phyloP scores from a whole-genome alignment of 257 asterid genomes.

The Sherardia arvensis region DNA sequence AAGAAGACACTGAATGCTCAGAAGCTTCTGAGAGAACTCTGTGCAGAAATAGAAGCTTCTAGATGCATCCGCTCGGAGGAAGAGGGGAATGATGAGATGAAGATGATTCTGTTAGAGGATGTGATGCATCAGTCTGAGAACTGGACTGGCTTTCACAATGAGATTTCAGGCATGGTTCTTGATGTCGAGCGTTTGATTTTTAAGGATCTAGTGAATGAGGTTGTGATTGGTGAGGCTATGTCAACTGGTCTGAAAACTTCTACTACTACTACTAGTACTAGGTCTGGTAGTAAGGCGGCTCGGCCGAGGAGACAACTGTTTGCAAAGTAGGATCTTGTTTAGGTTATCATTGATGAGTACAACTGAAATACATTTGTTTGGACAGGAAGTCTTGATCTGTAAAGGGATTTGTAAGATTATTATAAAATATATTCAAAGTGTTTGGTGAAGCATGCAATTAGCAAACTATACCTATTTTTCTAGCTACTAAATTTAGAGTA shows the following conservation, averaged over 20 bases:
- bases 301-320: conserved; percentile 39
- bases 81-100: conserved; percentile 50
- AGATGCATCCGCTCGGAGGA: conserved; percentile 30
- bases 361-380: background rate
- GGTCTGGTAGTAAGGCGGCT: conserved; percentile 29
- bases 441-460: background rate
- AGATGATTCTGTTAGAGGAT: conserved; percentile 41
- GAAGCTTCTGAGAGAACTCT: conserved; percentile 65
- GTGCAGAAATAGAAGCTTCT: conserved; percentile 60
- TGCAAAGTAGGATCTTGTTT: conserved; percentile 24
- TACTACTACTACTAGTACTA: too few relatives aligned
- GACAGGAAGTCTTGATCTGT: background rate
- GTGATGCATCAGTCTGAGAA: conserved; percentile 42
- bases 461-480: background rate
- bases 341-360: background rate
- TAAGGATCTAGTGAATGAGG: conserved; percentile 73
- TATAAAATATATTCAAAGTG: background rate
- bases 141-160: conserved; percentile 46
- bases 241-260: conserved; percentile 24
- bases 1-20: conserved; percentile 46
- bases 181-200: conserved; percentile 75
- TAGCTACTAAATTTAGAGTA: background rate
- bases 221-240: conserved; percentile 55
- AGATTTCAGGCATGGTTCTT: conserved; percentile 60
- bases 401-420: conserved; percentile 9